These are phyloP conservation scores for Aspergillus costaricaensis DNA, from an alignment of 2,329 filamentous ascomycete genomes.

Conservation along the genomic window DNA sequence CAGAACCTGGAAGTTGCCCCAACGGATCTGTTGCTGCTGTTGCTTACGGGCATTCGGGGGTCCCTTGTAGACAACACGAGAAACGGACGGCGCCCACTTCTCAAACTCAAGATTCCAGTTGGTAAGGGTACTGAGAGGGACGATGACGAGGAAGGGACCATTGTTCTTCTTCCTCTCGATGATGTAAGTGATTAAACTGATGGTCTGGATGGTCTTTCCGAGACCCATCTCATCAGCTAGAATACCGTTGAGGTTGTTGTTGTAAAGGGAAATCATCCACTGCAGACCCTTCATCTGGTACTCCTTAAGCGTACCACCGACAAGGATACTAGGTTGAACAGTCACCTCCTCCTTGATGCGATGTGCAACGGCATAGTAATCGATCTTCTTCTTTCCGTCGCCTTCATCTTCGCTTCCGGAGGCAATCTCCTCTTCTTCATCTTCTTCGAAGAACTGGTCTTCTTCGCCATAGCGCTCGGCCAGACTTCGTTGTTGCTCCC, in stretches of 20 bases:
- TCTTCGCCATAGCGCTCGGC: constrained; percentile 76
- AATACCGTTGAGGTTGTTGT: constrained; percentile 99
- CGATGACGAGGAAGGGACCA: constrained; percentile 93
- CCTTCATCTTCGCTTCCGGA: constrained; percentile 67
- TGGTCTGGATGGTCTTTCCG: constrained; percentile 98
- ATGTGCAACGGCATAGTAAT: constrained; percentile 98
- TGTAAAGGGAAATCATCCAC: constrained; percentile 99
- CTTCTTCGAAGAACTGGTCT: constrained; percentile 54
- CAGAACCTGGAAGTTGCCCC: constrained; percentile 92
- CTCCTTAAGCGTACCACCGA: constrained; percentile 91
- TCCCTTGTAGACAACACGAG: constrained; percentile 93
- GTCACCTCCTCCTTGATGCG: constrained; percentile 90
- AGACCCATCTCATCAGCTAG: constrained; percentile 99
- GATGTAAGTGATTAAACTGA: constrained; percentile 94
- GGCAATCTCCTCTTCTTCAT: constrained; percentile 67
- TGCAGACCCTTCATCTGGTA: constrained; percentile 98
- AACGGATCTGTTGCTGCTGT: constrained; percentile 91
- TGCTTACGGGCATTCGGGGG: constrained; percentile 84
- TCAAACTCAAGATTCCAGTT: constrained; percentile 99
- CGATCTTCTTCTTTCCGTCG: constrained; percentile 72
- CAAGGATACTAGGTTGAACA: constrained; percentile 78
- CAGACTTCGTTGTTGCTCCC: constrained; percentile 84
- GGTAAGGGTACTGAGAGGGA: constrained; percentile 92
- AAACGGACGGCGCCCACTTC: constrained; percentile 91
- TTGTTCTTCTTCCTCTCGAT: constrained; percentile 93